Conservation (phyloP, 345 rosid genomes). For the Alliaria petiolata region DNA sequence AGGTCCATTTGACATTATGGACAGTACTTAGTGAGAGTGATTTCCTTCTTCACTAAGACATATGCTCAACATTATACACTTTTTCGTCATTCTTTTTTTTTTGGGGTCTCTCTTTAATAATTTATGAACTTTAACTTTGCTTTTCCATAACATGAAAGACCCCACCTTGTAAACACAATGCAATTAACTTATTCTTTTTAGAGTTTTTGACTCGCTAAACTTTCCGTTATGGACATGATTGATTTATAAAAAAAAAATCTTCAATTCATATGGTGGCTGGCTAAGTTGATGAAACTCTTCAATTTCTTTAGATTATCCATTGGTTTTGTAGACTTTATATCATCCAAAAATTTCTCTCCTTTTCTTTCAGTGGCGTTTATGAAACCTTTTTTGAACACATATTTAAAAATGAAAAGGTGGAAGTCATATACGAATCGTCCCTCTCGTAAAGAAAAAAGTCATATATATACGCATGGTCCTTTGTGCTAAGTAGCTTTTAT, state of each 20-base stretch:
- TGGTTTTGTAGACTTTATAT: not conserved
- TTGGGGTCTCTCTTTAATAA: constrained; percentile 24
- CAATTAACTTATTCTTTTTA: constrained; percentile 8
- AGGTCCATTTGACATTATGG: constrained; percentile 10
- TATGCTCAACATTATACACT: constrained; percentile 22
- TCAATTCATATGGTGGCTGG: constrained; percentile 9
- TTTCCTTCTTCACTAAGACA: constrained; percentile 40
- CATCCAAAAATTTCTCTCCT: not conserved
- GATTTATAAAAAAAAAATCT: not conserved
- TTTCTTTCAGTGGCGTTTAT: not conserved
- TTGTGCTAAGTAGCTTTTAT: constrained; percentile 12
- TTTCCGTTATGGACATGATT: constrained; percentile 10
- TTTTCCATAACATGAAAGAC: constrained; percentile 14
- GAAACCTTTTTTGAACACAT: not conserved
- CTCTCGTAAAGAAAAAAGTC: constrained; percentile 3
- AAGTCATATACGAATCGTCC: not conserved
- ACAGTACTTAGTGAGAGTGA: constrained; percentile 23
- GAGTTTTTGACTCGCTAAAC: constrained; percentile 15
- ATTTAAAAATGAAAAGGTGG: not conserved
- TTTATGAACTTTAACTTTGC: constrained; percentile 25
- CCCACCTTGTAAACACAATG: constrained; percentile 5
- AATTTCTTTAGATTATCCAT: constrained; percentile 25
- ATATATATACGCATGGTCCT: constrained; percentile 14
- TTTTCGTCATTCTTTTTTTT: not conserved
- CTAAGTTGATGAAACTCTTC: constrained; percentile 17